phyloP scores from a whole-genome alignment of 2,329 filamentous ascomycete genomes.

The Endoconidiophora laricicola region DNA sequence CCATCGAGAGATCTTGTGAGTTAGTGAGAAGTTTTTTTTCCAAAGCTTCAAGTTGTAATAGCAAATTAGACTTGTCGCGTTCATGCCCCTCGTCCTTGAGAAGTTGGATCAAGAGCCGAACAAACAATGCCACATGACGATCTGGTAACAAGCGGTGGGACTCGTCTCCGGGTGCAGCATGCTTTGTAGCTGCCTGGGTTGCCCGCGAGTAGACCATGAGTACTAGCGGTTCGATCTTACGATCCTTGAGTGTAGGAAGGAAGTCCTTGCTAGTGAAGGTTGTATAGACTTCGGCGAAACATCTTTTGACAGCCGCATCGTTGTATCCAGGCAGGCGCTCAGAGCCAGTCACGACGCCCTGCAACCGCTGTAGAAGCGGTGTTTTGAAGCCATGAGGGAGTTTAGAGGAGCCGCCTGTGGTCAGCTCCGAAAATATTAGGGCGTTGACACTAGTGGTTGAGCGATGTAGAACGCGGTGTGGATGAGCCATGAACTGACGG shows the following conservation, averaged over 20 bases:
- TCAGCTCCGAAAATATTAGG: constrained; percentile 11
- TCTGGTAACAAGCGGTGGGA: constrained; percentile 85
- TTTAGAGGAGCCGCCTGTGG: constrained; percentile 26
- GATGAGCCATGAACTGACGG: constrained; percentile 63
- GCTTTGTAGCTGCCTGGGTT: constrained; percentile 68
- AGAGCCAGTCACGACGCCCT: constrained; percentile 61
- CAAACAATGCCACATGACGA: constrained; percentile 84
- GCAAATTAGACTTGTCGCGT: constrained; percentile 70
- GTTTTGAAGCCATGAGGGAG: constrained; percentile 38
- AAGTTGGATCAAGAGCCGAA: constrained; percentile 66
- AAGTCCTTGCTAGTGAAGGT: constrained; percentile 80
- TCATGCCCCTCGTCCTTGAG: constrained; percentile 73
- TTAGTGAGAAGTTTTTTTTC: constrained; percentile 90
- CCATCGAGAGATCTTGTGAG: constrained; percentile 60
- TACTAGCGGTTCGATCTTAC: constrained; percentile 79
- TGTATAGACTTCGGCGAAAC: constrained; percentile 87
- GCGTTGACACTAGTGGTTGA: constrained; percentile 50
- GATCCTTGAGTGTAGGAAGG: constrained; percentile 80
- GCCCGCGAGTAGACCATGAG: constrained; percentile 94
- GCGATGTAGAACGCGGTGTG: constrained; percentile 30
- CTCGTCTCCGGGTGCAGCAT: constrained; percentile 61
- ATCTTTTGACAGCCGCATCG: constrained; percentile 79
- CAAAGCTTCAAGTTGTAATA: constrained; percentile 58
- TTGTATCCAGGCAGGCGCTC: constrained; percentile 79
- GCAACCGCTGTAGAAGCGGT: constrained; percentile 52